Evolutionary conservation across 164 flowering plant species (phyloP), one percentile per base, ranked within the genome.

Genomic region (Akebia trifoliata): DNA sequence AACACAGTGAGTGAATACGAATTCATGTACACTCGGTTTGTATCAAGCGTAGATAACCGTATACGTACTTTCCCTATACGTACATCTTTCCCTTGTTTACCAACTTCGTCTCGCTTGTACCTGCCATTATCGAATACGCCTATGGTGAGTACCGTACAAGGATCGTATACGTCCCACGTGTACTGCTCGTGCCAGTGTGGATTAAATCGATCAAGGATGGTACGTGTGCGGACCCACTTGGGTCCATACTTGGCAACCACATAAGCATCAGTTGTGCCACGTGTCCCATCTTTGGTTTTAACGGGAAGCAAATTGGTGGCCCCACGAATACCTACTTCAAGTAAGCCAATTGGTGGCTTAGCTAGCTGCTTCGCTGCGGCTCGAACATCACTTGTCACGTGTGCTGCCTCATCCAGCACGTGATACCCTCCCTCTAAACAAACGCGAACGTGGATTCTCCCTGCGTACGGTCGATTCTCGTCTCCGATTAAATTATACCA

Each of bases 171-270:
- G 40, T 88, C 95, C 97, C 96, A 94, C 0, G 96, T 77, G 73
- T 94, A 85, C 64, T 90, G 95, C 70, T 94, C 99, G 56, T 94
- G 80, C 97, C 97, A 94, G 12, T 83, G 72, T 14, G 99, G 97
- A 35, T 79, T 82, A 46, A 94, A 90, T 37, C 91, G 76, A 26
- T 94, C 97, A 0, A 88, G 72, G 21, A 94, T 79, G 0, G 97
- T 90, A 0, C 97, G 76, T 1, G 99, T 94, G 0, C 97, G 89
- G 55, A 94, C 83, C 99, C 99, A 90, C 65, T 94, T 90, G 4
- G 83, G 87, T 21, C 96, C 99, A 43, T 94, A 94, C 30, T 94
- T 90, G 6, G 90, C 96, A 29, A 94, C 97, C 63, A 76, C 87
- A 56, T 90, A 94, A 14, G 99, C 91, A 59, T 90, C 96, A 0